Base-by-base conservation (phyloP, 148 eudicot species). In the Chenopodium berlandieri region DNA sequence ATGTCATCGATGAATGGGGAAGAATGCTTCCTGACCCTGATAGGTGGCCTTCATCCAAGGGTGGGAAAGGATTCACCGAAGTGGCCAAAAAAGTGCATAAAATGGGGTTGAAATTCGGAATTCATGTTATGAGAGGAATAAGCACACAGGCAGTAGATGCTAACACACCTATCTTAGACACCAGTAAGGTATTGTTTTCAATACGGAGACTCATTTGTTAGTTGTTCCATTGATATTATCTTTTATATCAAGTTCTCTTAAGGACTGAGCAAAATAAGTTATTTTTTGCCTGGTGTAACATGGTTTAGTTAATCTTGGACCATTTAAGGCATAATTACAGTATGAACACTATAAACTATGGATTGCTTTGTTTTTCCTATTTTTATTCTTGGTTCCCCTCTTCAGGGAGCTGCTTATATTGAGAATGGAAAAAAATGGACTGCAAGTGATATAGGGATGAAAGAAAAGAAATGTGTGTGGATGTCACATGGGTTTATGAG, bases 91-190 rank as follows among this genome's bases (percentile, higher is more conserved):
- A 88, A 84, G 96, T 97, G 75, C 99, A 97, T 90, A 62, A 76
- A 65, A 87, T 94, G 98, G 99, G 99, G 58, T 88, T 97, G 89
- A 97, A 97, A 89, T 97, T 97, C 48, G 99, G 99, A 68, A 91
- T 97, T 82, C 99, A 97, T 87, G 91, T 97, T 65, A 97, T 97
- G 99, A 88, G 97, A 79, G 99, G 99, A 78, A 86, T 97, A 76
- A 94, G 98, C 79, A 84, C 89, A 60, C 98, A 94, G 81, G 97
- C 99, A 22, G 88, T 89, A 81, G 87, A 90, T 88, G 92, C 95
- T 58, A 93, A 91, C 82, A 91, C 97, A 11, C 98, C 96, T 32
- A 90, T 97, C 86, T 85, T 97, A 70, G 99, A 97, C 84, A 83
- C 88, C 69, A 80, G 86, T 9, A 94, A 81, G 95, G 99, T 97